phyloP scores from a whole-genome alignment of 2,329 filamentous ascomycete genomes.

The Colletotrichum agaves region DNA sequence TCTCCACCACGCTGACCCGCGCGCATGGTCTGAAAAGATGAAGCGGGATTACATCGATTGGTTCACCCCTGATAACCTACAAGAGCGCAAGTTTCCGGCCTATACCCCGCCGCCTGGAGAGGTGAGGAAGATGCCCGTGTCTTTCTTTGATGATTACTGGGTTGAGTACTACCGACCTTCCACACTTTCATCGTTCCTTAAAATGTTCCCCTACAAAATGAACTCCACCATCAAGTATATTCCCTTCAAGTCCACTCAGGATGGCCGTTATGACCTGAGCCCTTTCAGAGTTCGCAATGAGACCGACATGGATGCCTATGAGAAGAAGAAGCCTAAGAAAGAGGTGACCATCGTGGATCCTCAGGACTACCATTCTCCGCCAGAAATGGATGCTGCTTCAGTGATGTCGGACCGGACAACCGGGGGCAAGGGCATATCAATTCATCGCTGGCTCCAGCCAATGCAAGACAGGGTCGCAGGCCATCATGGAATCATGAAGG shows the following conservation, averaged over 20 bases:
- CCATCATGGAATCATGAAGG: slow-evolving; percentile 69
- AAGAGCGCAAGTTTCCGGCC: slow-evolving; percentile 69
- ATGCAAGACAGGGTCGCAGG: slow-evolving; percentile 38
- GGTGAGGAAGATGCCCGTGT: slow-evolving; percentile 56
- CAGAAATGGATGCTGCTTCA: slow-evolving; percentile 43
- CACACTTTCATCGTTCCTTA: slow-evolving; percentile 87
- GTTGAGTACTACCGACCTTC: slow-evolving; percentile 94
- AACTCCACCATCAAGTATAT: slow-evolving; percentile 89
- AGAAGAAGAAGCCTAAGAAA: slow-evolving; percentile 72
- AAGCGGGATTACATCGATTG: slow-evolving; percentile 85
- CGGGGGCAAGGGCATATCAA: slow-evolving; percentile 56
- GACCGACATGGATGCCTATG: slow-evolving; percentile 66
- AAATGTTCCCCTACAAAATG: slow-evolving; percentile 93
- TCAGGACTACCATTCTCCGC: slow-evolving; percentile 49
- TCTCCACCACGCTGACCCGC: slow-evolving; percentile 88
- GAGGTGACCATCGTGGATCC: slow-evolving; percentile 77
- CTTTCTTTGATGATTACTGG: slow-evolving; percentile 93
- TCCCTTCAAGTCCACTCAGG: slow-evolving; percentile 76
- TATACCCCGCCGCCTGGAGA: slow-evolving; percentile 58
- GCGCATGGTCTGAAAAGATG: slow-evolving; percentile 72
- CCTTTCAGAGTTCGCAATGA: slow-evolving; percentile 85
- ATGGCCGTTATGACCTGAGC: slow-evolving; percentile 83
- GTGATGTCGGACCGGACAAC: slow-evolving; percentile 27
- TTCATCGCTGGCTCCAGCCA: slow-evolving; percentile 72
- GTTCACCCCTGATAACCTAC: slow-evolving; percentile 81